A percentile compares a stretch with the other conserved stretches of the same genome.
These are phyloP conservation scores for Orbilia quercus DNA, from an alignment of 2,329 filamentous ascomycete genomes.

Conservation along the genomic window DNA sequence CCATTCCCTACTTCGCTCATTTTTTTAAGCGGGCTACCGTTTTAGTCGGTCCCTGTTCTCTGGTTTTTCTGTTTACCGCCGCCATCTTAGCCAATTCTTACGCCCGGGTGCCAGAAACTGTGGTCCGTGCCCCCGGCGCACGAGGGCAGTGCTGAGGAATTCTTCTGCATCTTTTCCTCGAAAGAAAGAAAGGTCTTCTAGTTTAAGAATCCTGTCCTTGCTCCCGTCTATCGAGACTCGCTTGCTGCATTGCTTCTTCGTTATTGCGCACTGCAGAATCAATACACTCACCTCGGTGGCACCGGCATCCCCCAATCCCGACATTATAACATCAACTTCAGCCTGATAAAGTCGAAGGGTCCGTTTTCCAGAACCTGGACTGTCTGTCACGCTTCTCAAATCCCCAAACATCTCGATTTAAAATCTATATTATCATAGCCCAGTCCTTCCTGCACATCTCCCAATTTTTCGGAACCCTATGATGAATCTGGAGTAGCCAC, in stretches of 20 bases:
- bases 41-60: conserved; percentile 13
- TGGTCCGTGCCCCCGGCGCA: conserved; percentile 41
- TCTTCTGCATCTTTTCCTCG: conserved; percentile 2
- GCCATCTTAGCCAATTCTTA: conserved; percentile 26
- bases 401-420: background rate
- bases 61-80: conserved; percentile 21
- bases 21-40: conserved; percentile 10
- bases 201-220: conserved; percentile 7
- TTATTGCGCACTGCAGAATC: conserved; percentile 26
- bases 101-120: conserved; percentile 5
- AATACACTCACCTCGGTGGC: conserved; percentile 19
- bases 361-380: background rate
- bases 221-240: conserved; percentile 7
- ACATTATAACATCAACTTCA: conserved; percentile 37
- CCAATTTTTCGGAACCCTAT: conserved; percentile 40
- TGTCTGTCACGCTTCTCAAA: background rate
- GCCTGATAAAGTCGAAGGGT: conserved; percentile 34
- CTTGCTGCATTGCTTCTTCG: conserved; percentile 27
- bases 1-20: background rate
- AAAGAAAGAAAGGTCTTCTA: background rate
- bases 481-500: conserved; percentile 53
- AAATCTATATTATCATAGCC: background rate
- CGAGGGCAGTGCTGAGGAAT: conserved; percentile 28
- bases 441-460: conserved; percentile 20
- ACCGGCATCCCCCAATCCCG: conserved; percentile 40